Evolutionary conservation across 345 rosid genomes (phyloP), one percentile per base, ranked within the genome.

Genomic region (Citrus glauca): DNA sequence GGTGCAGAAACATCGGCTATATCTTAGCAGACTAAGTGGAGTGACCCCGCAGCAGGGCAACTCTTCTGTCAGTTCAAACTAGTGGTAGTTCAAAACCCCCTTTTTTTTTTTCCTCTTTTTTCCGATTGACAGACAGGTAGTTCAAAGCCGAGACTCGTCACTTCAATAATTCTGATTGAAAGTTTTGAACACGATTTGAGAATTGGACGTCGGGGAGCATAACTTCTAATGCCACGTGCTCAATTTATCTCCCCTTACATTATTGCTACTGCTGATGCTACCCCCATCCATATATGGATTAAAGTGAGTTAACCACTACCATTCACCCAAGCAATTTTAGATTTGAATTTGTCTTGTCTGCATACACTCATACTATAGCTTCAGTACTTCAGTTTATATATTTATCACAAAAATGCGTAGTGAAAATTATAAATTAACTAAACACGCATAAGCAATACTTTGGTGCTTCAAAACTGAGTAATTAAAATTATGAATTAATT

Each of bases 21-120:
- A 94, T 88, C 94, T 96, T 76, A 91, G 92, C 87, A 84, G 99
- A 88, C 85, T 94, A 73, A 95, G 97, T 53, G 97, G 97, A 25
- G 97, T 89, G 66, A 78, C 99, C 1, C 97, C 86, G 80, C 94
- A 91, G 76, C 92, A 79, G 53, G 80, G 81, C 81, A 87, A 82
- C 79, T 81, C 91, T 64, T 96, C 88, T 81, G 82, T 94, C 30
- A 83, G 81, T 28, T 75, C 55, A 30, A 30, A 30, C 32, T n/a
- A n/a, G n/a, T n/a, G n/a, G n/a, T n/a, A n/a, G n/a, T n/a, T n/a
- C n/a, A n/a, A n/a, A n/a, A n/a, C n/a, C n/a, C n/a, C n/a, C n/a
- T n/a, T n/a, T n/a, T n/a, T n/a, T n/a, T n/a, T n/a, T n/a, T n/a
- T n/a, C n/a, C n/a, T 30, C 1, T 30, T 30, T 30, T 30, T 30